Evolutionary conservation across 148 eudicot species (phyloP), one percentile per base, ranked within the genome.

Genomic region (Dysphania ambrosioides): DNA sequence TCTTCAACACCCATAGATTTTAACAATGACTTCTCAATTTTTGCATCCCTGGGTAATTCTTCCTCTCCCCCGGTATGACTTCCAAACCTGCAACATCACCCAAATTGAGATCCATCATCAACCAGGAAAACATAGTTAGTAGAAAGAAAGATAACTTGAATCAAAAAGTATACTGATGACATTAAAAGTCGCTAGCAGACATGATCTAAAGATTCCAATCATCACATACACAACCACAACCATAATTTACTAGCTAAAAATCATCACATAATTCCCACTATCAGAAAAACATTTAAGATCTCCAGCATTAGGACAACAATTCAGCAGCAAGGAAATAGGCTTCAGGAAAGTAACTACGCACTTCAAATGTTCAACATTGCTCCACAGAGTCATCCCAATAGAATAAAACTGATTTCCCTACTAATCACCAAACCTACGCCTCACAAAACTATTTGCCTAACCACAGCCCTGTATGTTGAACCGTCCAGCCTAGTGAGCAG

Each of bases 1-100:
- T 90, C 92, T 57, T 88, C 99, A 42, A 92, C 97, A 30, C 96
- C 95, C 97, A 92, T 92, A 36, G 99, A 92, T 73, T 90, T 95
- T 13, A 94, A 77, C 72, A 94, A 77, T 6, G 86, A 78, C 81
- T 91, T 94, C 35, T 91, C 93, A 77, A 92, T 88, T 79, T 90
- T 92, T 3, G 98, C 98, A 82, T 91, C 98, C 74, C 96, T 88
- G 7, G 97, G 97, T 85, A 94, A 66, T 34, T 93, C 87, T 74
- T 86, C 90, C 36, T 90, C 92, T 68, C 91, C 86, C 27, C 90
- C 97, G 2, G 88, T 91, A 94, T 94, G 36, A 30, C 35, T 63
- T 49, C 53, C 65, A 62, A 34, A 70, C 71, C 78, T 73, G 81
- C 61, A 34, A 9, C 68, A 42, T 18, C 23, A 67, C 36, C 38